Conservation (phyloP, 1,284 basidiomycete genomes). For the Papiliotrema terrestris region DNA sequence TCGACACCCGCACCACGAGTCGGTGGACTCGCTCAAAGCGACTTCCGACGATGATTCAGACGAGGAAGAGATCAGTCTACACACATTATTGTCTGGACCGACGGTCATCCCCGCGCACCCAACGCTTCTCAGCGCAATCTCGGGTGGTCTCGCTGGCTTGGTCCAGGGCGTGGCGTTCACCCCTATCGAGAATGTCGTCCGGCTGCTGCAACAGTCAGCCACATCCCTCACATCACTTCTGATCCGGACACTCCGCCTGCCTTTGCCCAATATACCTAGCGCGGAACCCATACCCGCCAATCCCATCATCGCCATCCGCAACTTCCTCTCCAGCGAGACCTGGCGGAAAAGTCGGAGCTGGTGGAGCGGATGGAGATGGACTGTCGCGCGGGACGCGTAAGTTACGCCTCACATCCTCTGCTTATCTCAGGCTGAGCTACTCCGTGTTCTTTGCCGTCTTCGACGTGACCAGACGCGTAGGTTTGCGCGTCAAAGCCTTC, state of each 20-base stretch:
- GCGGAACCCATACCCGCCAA: slow-evolving; percentile 17
- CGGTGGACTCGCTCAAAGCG: background rate
- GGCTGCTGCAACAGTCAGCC: slow-evolving; percentile 12
- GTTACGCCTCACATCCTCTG: slow-evolving; percentile 2
- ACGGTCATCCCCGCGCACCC: slow-evolving; percentile 42
- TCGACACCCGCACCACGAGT: slow-evolving; percentile 9
- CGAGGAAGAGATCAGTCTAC: slow-evolving; percentile 39
- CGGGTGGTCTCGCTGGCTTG: slow-evolving; percentile 43
- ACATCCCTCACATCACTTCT: slow-evolving; percentile 14
- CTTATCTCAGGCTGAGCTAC: slow-evolving; percentile 33
- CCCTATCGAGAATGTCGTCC: slow-evolving; percentile 47
- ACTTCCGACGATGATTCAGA: background rate
- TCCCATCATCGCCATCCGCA: slow-evolving; percentile 32
- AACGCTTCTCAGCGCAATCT: slow-evolving; percentile 41
- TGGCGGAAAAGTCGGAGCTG: slow-evolving; percentile 38
- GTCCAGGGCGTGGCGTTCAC: slow-evolving; percentile 47
- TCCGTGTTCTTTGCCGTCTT: slow-evolving; percentile 48
- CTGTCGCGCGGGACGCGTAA: slow-evolving; percentile 40
- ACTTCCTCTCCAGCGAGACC: slow-evolving; percentile 31
- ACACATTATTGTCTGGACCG: slow-evolving; percentile 39
- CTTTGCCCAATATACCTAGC: slow-evolving; percentile 19
- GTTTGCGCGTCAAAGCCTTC: slow-evolving; percentile 41
- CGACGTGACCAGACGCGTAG: slow-evolving; percentile 42
- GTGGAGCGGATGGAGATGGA: slow-evolving; percentile 48
- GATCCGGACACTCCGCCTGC: slow-evolving; percentile 14